Percentiles rank a stretch among this genome's conserved stretches.
Conservation (phyloP, 2,329 filamentous ascomycete species). For the Ascochyta koolunga region DNA sequence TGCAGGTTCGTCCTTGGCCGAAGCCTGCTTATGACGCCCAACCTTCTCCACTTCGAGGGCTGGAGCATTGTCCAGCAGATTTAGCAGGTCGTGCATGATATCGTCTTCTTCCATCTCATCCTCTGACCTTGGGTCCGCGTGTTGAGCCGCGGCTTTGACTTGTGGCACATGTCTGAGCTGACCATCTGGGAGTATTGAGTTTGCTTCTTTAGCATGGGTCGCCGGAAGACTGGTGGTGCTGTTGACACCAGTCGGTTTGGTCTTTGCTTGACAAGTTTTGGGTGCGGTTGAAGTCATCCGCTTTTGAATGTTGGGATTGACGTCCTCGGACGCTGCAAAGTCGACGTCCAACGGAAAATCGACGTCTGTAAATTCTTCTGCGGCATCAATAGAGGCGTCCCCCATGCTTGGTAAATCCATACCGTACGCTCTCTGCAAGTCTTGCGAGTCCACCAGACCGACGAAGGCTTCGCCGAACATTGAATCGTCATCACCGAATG, state of each 20-base stretch:
- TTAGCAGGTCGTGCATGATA: not conserved
- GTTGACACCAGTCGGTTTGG: no score
- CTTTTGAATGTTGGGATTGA: not conserved
- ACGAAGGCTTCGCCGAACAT: slow-evolving; percentile 40
- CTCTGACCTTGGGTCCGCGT: no score
- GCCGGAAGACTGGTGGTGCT: not conserved
- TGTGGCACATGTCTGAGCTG: not conserved
- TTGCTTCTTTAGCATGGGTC: no score
- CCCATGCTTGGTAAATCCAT: not conserved
- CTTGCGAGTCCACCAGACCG: slow-evolving; percentile 41
- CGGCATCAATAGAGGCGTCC: not conserved
- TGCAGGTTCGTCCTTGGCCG: not conserved
- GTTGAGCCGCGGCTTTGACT: not conserved
- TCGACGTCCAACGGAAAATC: slow-evolving; percentile 3
- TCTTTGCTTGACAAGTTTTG: no score
- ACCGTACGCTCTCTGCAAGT: not conserved
- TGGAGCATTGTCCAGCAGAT: not conserved
- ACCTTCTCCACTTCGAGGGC: not conserved
- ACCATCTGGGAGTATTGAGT: not conserved
- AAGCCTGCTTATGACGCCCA: not conserved
- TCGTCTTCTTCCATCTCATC: not conserved
- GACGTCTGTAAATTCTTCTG: slow-evolving; percentile 15
- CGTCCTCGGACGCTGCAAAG: not conserved
- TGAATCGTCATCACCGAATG: slow-evolving; percentile 40
- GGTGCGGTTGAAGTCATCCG: not conserved